phyloP scores from a whole-genome alignment of 2,329 filamentous ascomycete species.

The Hypoxylon sp. region DNA sequence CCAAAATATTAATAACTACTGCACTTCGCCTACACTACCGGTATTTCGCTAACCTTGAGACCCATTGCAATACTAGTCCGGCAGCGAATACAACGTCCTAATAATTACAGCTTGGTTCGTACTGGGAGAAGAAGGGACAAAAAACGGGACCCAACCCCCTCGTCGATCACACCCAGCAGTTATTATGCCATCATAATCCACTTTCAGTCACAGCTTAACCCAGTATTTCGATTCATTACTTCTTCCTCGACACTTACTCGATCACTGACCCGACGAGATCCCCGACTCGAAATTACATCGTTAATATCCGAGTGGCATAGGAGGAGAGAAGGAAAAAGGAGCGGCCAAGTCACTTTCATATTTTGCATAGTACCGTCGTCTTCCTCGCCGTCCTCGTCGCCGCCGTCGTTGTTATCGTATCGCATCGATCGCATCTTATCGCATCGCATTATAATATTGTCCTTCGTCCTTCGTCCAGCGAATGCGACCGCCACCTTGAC shows the following conservation, averaged over 20 bases:
- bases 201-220: not conserved
- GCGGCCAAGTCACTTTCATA: not conserved
- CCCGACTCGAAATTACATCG: conserved; percentile 9
- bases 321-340: not conserved
- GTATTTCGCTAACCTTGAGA: conserved; percentile 19
- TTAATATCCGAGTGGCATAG: conserved; percentile 2
- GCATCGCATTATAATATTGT: conserved; percentile 26
- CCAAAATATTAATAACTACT: conserved; percentile 19
- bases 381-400: conserved; percentile 14
- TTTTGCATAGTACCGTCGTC: too few relatives aligned
- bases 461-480: conserved; percentile 3
- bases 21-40: conserved; percentile 1
- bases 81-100: conserved; percentile 22
- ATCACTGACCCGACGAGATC: conserved; percentile 9
- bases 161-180: conserved; percentile 11
- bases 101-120: conserved; percentile 31
- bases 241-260: conserved; percentile 2
- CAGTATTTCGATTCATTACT: conserved; percentile 2
- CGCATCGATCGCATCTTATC: conserved; percentile 15
- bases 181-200: conserved; percentile 20
- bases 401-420: conserved; percentile 17
- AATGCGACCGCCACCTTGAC: conserved; percentile 27
- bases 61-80: conserved; percentile 15
- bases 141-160: not conserved
- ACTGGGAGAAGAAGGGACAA: conserved; percentile 16